A percentile compares a stretch with the other conserved stretches of the same genome.
phyloP scores from a whole-genome alignment of 176 grass and related monocot genomes.

The Juncus effusus region DNA sequence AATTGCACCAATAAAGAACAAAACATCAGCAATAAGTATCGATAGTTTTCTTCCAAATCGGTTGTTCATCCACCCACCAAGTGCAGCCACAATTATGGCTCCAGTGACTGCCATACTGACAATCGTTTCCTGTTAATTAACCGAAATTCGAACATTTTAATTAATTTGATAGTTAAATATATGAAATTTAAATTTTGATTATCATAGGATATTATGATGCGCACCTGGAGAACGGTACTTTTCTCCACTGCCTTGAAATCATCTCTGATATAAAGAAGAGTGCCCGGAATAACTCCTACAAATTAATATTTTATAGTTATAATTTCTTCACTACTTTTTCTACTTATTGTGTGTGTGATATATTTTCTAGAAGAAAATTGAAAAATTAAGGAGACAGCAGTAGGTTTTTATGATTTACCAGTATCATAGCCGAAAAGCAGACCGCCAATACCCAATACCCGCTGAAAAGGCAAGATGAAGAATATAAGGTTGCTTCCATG shows the following conservation, averaged over 20 bases:
- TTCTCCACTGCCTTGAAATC: too few relatives aligned
- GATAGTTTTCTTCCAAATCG: slow-evolving; percentile 45
- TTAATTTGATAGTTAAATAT: too few relatives aligned
- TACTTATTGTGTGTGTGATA: too few relatives aligned
- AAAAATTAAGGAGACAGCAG: neutral
- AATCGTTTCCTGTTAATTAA: slow-evolving; percentile 34
- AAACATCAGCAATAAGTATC: slow-evolving; percentile 48
- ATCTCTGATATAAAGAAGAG: too few relatives aligned
- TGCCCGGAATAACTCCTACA: too few relatives aligned
- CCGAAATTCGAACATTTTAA: too few relatives aligned
- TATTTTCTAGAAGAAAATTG: too few relatives aligned
- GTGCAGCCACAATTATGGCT: slow-evolving; percentile 56
- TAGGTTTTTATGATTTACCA: too few relatives aligned
- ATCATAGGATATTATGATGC: neutral
- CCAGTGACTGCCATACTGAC: slow-evolving; percentile 73
- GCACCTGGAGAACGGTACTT: too few relatives aligned
- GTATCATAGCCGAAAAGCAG: too few relatives aligned
- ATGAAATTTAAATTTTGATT: slow-evolving; percentile 1
- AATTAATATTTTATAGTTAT: too few relatives aligned
- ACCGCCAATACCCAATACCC: slow-evolving; percentile 50
- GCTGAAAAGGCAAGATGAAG: slow-evolving; percentile 78
- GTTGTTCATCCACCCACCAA: slow-evolving; percentile 65
- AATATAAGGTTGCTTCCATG: slow-evolving; percentile 62
- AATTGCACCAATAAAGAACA: slow-evolving; percentile 60
- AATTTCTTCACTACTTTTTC: too few relatives aligned